Evolutionary conservation across 495 filamentous ascomycete species (phyloP).

Genomic region (Penicillium arizonense): DNA sequence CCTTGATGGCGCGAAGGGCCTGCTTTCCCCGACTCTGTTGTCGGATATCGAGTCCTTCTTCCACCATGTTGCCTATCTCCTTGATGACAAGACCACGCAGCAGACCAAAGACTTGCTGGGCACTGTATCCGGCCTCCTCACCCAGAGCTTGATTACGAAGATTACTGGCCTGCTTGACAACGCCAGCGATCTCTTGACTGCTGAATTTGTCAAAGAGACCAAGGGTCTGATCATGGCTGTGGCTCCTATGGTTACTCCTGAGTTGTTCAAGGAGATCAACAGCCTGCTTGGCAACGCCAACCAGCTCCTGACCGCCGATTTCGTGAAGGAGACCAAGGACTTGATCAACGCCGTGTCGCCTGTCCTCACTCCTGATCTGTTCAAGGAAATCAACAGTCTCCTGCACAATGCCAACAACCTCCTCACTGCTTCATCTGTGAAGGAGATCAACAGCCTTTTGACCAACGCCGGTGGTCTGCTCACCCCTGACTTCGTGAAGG

Average conservation of each 20-base stretch:
- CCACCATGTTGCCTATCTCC: slow-evolving; percentile 40
- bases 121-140: slow-evolving; percentile 27
- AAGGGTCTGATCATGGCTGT: slow-evolving; percentile 31
- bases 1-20: slow-evolving; percentile 36
- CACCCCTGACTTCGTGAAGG: slow-evolving; percentile 34
- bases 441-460: slow-evolving; percentile 36
- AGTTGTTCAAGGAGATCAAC: slow-evolving; percentile 34
- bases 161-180: slow-evolving; percentile 34
- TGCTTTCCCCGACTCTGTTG: slow-evolving; percentile 40
- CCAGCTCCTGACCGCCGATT: slow-evolving; percentile 34
- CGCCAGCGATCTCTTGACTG: slow-evolving; percentile 34
- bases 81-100: slow-evolving; percentile 39
- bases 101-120: slow-evolving; percentile 35
- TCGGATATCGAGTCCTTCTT: slow-evolving; percentile 45
- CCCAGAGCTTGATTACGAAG: slow-evolving; percentile 24
- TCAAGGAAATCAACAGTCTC: no score
- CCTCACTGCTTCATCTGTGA: slow-evolving; percentile 12
- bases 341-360: slow-evolving; percentile 35
- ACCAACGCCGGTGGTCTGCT: slow-evolving; percentile 39
- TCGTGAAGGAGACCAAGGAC: slow-evolving; percentile 34
- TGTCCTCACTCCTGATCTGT: slow-evolving; percentile 34
- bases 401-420: no score
- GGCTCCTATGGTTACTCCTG: slow-evolving; percentile 21
- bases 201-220: slow-evolving; percentile 36
- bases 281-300: slow-evolving; percentile 40